These are phyloP conservation scores for Obelidium mucronatum DNA, from an alignment of 192 early-diverging fungal genomes.

Conservation along the genomic window DNA sequence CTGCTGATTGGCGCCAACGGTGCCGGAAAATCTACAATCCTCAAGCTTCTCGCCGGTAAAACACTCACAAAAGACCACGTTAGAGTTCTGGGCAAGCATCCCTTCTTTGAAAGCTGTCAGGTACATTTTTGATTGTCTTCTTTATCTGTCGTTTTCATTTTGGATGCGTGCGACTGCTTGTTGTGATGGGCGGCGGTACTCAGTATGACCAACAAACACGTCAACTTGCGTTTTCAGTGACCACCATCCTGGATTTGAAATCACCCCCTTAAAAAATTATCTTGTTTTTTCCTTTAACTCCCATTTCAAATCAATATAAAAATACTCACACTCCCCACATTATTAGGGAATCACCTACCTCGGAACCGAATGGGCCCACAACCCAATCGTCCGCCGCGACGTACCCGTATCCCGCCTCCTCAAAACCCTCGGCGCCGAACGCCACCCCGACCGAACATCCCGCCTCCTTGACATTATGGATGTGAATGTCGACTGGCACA, in stretches of 20 bases:
- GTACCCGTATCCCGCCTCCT: slow-evolving; percentile 70
- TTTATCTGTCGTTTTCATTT: too few species aligned
- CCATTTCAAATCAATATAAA: not conserved
- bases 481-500: slow-evolving; percentile 53
- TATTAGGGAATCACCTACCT: slow-evolving; percentile 72
- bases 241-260: too few species aligned
- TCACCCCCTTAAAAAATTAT: too few species aligned
- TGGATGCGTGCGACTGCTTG: too few species aligned
- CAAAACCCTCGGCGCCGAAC: slow-evolving; percentile 67
- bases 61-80: slow-evolving; percentile 64
- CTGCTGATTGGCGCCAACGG: slow-evolving; percentile 83
- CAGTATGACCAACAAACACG: not conserved
- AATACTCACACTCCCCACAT: too few species aligned
- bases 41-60: slow-evolving; percentile 77
- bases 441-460: slow-evolving; percentile 64
- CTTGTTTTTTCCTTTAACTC: too few species aligned
- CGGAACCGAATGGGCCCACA: slow-evolving; percentile 82
- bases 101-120: slow-evolving; percentile 61
- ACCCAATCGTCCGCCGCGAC: slow-evolving; percentile 75
- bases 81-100: slow-evolving; percentile 66
- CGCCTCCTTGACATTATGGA: slow-evolving; percentile 72
- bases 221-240: not conserved
- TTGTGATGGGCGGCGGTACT: too few species aligned
- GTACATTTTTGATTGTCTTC: too few species aligned
- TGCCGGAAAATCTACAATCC: slow-evolving; percentile 71